Conservation (phyloP, 164 flowering plant genomes). For the Buxus sempervirens region DNA sequence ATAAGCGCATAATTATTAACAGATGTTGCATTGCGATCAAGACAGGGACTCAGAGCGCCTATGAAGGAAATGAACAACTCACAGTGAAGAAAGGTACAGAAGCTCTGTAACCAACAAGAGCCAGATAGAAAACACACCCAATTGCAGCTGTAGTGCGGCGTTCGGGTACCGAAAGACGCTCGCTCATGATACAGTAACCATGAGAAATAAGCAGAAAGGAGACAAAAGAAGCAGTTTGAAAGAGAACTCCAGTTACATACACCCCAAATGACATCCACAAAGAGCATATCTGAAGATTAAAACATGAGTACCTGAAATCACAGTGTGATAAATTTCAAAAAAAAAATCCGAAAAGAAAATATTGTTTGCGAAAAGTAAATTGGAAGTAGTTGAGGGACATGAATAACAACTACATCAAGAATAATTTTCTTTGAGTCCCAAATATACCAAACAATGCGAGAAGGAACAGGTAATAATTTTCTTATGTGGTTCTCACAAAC, state of each 20-base stretch:
- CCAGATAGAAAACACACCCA: conserved; percentile 77
- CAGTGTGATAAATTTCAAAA: not conserved
- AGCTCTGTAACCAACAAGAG: conserved; percentile 83
- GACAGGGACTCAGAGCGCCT: not conserved
- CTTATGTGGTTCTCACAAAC: too few relatives aligned
- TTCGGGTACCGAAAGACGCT: conserved; percentile 71
- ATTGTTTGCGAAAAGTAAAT: not conserved
- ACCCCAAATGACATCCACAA: conserved; percentile 96
- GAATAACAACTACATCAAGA: not conserved
- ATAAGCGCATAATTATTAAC: not conserved
- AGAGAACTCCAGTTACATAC: conserved; percentile 78
- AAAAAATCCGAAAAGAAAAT: too few relatives aligned
- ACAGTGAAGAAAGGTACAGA: conserved; percentile 84
- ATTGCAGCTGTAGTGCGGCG: conserved; percentile 70
- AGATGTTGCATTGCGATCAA: not conserved
- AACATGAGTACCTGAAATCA: conserved; percentile 76
- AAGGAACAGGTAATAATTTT: too few relatives aligned
- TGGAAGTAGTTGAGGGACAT: not conserved
- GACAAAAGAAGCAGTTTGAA: conserved; percentile 78
- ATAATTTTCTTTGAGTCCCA: not conserved
- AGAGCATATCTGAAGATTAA: conserved; percentile 71
- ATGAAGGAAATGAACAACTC: conserved; percentile 29
- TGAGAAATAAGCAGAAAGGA: conserved; percentile 81
- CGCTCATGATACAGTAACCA: conserved; percentile 87
- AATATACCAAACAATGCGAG: not conserved